phyloP scores from a whole-genome alignment of 805 yeast genomes.

The Babjeviella inositovora region DNA sequence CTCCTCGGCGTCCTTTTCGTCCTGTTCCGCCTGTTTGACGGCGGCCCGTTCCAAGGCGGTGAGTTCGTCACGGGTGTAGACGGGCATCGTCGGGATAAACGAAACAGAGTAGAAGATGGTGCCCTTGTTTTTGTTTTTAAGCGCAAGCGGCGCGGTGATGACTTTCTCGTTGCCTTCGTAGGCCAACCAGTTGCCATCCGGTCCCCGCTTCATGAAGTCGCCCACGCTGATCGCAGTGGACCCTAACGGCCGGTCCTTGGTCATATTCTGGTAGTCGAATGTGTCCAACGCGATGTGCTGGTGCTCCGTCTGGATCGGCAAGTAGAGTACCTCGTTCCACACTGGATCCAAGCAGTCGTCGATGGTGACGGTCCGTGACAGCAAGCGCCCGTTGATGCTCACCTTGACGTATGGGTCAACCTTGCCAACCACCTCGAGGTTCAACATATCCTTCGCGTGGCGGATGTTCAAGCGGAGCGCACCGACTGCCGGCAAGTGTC shows the following conservation, averaged over 20 bases:
- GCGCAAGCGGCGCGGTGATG: constrained; percentile 12
- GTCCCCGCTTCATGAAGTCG: constrained; percentile 29
- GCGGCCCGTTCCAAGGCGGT: constrained; percentile 25
- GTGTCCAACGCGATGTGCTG: constrained; percentile 43
- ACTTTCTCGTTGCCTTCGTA: constrained; percentile 34
- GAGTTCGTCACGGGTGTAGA: constrained; percentile 41
- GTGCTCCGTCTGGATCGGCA: constrained; percentile 44
- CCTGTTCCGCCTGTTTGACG: constrained; percentile 14
- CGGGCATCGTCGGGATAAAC: constrained; percentile 51
- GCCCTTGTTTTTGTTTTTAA: constrained; percentile 28
- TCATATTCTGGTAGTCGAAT: constrained; percentile 51
- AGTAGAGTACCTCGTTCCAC: constrained; percentile 41
- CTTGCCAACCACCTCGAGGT: constrained; percentile 52
- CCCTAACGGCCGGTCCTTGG: constrained; percentile 53
- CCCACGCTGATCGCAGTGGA: constrained; percentile 29
- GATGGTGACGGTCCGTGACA: constrained; percentile 36
- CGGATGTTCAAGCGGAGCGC: constrained; percentile 44
- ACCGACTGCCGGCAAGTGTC: constrained; percentile 48
- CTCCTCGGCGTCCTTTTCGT: constrained; percentile 17
- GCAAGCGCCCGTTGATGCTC: constrained; percentile 36
- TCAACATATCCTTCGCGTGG: constrained; percentile 30
- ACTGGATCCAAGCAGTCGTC: constrained; percentile 37
- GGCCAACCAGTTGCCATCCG: constrained; percentile 26
- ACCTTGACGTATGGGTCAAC: constrained; percentile 64
- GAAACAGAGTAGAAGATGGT: constrained; percentile 35